Evolutionary conservation across 495 filamentous ascomycete species (phyloP), one percentile per base, ranked within the genome.

Genomic region (Pseudoneurospora amorphoporcata): DNA sequence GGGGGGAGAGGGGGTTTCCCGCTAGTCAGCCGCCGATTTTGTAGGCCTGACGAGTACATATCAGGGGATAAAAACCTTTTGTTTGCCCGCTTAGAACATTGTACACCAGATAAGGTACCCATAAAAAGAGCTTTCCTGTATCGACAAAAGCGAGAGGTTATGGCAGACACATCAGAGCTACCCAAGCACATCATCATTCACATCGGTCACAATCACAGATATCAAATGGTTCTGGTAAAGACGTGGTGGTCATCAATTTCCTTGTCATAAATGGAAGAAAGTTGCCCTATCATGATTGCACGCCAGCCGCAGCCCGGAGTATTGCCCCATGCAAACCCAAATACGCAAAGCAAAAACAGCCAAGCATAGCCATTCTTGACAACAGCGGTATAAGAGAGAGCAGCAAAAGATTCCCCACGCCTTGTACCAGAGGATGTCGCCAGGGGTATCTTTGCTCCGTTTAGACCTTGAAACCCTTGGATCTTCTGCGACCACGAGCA

Each of bases 391-490:
- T 8, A 58, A 71, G 69, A 70, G 70, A 45, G 23, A 71, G 69
- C 74, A 53, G 32, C 68, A 39, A 73, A 73, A 72, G 43, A 71
- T 61, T 69, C 74, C 72, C 53, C 53, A 74, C 74, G 74, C 74
- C 74, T 43, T 40, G 53, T 41, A 70, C 69, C 72, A 47, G 68
- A 37, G 35, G 35, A 35, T 61, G 53, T 61, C 53, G 53, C 53
- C 53, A 65, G 75, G 45, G 76, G 78, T 75, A 77, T 75, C 73
- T 65, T 65, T 65, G 53, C 53, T 65, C 75, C 69, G 70, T 77
- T 88, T 95, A 99, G 81, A 99, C 95, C 92, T 99, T 99, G 92
- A 98, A 99, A 87, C 96, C 95, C 75, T 90, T 86, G 77, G 94
- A 97, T 83, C 93, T 87, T 88, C 95, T 95, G 83, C 95, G 93